Evolutionary conservation across 768 basidiomycete species (phyloP), one percentile per base, ranked within the genome.

Genomic region (Psilocybe tampanensis): DNA sequence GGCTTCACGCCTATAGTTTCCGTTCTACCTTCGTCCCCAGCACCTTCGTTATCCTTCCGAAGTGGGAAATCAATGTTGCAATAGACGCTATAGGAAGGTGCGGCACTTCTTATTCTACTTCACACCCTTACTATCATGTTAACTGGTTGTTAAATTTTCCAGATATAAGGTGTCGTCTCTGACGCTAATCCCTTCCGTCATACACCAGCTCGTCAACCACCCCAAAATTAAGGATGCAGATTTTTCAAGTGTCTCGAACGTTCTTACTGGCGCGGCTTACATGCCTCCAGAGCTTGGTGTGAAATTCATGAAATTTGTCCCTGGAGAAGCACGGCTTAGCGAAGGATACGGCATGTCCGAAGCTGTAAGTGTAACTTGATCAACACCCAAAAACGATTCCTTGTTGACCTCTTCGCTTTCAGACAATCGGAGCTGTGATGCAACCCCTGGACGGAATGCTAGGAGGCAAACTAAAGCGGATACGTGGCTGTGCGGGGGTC

Each of bases 271-370:
- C 7, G 90, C 86, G 0, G 88, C 89, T 1, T 84, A 89, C 64
- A 79, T 90, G 19, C 86, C 90, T 0, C 78, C 80, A 1, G 74
- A 80, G n/a, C 74, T 92, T 7, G 72, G 72, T 0, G 66, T 70
- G 15, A 78, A 76, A 47, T 64, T 87, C 9, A 47, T 62, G n/a
- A 47, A 65, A 41, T 39, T 81, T 5, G 52, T 79, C 12, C 72
- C 79, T 0, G 55, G 64, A 21, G 68, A 74, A 4, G 65, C 68
- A 0, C 60, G 64, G 0, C 66, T 83, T 8, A 44, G 59, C 0
- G 81, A 84, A 76, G 87, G 87, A 0, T 91, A 89, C 61, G 90
- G 90, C 21, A 82, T 89, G 80, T 88, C 88, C 0, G 88, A 89
- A 76, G 68, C 69, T 48, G 87, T 88, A 65, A 52, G 87, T 22